Conservation (phyloP, 2,329 filamentous ascomycete species). For the Calonectria leucothoes region DNA sequence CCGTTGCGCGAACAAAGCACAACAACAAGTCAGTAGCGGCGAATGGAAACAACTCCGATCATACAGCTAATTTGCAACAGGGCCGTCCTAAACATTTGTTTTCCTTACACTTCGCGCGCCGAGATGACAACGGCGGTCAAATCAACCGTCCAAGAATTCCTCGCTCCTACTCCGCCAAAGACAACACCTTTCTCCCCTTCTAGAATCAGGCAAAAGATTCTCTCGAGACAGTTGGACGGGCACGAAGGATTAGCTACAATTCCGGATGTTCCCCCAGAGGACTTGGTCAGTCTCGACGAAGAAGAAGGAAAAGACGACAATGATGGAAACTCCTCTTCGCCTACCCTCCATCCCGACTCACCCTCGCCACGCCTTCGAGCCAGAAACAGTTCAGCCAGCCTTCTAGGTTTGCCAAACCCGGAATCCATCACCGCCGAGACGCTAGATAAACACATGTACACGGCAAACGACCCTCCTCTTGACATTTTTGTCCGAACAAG, state of each 20-base stretch:
- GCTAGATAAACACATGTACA: conserved; percentile 88
- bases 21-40: conserved; percentile 76
- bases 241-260: conserved; percentile 62
- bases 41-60: neutral
- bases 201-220: conserved; percentile 87
- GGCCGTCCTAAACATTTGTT: conserved; percentile 88
- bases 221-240: conserved; percentile 70
- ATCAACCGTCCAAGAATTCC: conserved; percentile 88
- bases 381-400: conserved; percentile 47
- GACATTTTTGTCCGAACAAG: conserved; percentile 94
- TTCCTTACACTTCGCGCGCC: conserved; percentile 95
- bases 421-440: conserved; percentile 89
- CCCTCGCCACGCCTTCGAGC: conserved; percentile 54
- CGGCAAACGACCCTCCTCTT: conserved; percentile 83
- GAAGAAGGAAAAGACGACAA: conserved; percentile 55
- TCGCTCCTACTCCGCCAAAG: conserved; percentile 73
- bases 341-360: conserved; percentile 67
- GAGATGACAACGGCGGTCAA: conserved; percentile 94
- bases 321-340: conserved; percentile 70
- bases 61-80: conserved; percentile 47
- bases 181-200: conserved; percentile 86
- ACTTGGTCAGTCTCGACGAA: conserved; percentile 54
- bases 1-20: conserved; percentile 85
- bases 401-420: conserved; percentile 72
- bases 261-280: conserved; percentile 59